Percentiles rank a stretch among this genome's conserved stretches.
Evolutionary conservation across 2,329 filamentous ascomycete species (phyloP).

Genomic region (Arthrobotrys iridis): DNA sequence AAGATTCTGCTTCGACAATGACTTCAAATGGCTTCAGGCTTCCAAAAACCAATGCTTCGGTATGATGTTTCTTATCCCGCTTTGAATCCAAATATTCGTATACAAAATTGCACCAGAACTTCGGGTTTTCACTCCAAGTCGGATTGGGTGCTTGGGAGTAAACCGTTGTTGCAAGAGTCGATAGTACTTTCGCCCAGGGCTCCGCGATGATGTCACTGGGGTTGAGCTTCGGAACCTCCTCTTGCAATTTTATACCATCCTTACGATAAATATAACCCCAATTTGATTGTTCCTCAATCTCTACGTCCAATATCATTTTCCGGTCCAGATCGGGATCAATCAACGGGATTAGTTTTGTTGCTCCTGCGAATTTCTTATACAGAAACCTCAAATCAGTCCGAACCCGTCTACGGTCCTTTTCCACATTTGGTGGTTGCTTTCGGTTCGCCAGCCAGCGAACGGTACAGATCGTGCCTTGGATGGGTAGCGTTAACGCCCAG

Average conservation of each 20-base stretch:
- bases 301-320: background rate
- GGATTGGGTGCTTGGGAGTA: slow-evolving; percentile 14
- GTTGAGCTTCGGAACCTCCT: background rate
- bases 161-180: background rate
- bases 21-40: background rate
- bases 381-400: background rate
- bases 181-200: slow-evolving; percentile 4
- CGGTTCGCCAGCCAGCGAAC: background rate
- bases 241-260: background rate
- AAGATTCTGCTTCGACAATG: background rate
- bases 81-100: slow-evolving; percentile 8
- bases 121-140: background rate
- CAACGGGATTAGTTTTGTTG: slow-evolving; percentile 3
- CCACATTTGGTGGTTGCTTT: background rate
- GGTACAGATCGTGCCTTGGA: slow-evolving; percentile 6
- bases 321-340: background rate
- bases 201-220: background rate
- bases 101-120: slow-evolving; percentile 8
- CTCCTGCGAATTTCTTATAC: slow-evolving; percentile 9
- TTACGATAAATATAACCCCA: slow-evolving; percentile 31
- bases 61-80: background rate
- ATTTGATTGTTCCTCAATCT: background rate
- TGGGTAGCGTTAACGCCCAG: background rate
- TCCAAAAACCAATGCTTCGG: slow-evolving; percentile 1
- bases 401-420: background rate